Conservation (phyloP, 164 flowering plant species). For the Umbilicus rupestris region DNA sequence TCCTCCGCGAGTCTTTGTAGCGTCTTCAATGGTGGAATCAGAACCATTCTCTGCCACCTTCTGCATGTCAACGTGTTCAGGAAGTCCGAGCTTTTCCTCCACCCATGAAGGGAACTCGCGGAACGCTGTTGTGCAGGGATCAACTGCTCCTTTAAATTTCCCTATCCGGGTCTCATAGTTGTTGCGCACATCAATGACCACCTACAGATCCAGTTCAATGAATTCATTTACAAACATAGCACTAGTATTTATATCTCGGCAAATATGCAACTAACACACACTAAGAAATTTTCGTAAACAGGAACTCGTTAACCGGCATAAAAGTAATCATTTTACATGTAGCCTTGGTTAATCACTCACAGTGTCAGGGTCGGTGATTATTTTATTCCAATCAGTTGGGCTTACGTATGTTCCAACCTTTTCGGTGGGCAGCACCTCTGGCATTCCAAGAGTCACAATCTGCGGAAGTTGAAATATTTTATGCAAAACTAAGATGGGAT, state of each 20-base stretch:
- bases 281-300: background rate
- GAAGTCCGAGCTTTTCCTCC: conserved; percentile 39
- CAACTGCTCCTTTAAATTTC: conserved; percentile 85
- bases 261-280: no score
- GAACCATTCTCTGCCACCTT: conserved; percentile 17
- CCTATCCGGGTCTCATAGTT: conserved; percentile 85
- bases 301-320: background rate
- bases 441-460: conserved; percentile 97
- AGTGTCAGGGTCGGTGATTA: conserved; percentile 75
- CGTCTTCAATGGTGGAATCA: conserved; percentile 13
- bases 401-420: conserved; percentile 80
- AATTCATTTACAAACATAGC: background rate
- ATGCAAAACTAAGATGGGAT: background rate
- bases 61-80: conserved; percentile 17
- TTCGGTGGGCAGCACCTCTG: conserved; percentile 65
- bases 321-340: background rate
- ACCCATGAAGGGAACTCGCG: conserved; percentile 93
- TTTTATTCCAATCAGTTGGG: conserved; percentile 75
- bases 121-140: conserved; percentile 81
- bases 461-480: conserved; percentile 20
- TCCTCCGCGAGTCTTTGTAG: conserved; percentile 10
- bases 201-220: conserved; percentile 24
- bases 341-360: conserved; percentile 36
- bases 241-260: no score
- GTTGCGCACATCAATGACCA: conserved; percentile 92